A percentile compares a stretch with the other conserved stretches of the same genome.
phyloP scores from a whole-genome alignment of 2,329 filamentous ascomycete species.

The Cladosporium phlei region DNA sequence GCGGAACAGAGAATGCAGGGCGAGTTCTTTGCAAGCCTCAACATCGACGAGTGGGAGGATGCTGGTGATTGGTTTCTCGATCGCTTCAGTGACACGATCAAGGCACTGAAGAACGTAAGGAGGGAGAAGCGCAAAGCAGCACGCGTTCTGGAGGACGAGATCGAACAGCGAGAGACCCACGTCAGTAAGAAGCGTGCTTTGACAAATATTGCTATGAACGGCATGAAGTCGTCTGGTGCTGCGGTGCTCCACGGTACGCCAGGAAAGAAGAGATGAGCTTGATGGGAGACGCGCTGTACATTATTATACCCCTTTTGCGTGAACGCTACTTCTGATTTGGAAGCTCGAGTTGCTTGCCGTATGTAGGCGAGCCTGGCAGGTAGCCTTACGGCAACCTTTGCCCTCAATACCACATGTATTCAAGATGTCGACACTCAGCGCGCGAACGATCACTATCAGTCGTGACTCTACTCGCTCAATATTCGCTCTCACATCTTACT shows the following conservation, averaged over 20 bases:
- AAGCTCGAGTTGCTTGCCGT: no score
- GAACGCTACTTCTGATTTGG: neutral
- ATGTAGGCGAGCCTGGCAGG: no score
- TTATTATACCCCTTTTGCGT: constrained; percentile 13
- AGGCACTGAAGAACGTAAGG: constrained; percentile 49
- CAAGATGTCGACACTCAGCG: no score
- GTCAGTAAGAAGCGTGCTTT: constrained; percentile 47
- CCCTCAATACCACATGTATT: no score
- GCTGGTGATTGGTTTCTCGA: constrained; percentile 58
- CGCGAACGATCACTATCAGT: no score
- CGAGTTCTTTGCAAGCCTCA: constrained; percentile 49
- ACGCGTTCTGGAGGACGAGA: constrained; percentile 50
- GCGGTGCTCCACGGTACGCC: constrained; percentile 48
- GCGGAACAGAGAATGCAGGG: constrained; percentile 35
- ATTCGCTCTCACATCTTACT: no score
- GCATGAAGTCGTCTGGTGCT: constrained; percentile 52
- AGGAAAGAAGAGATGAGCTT: constrained; percentile 24
- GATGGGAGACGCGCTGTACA: neutral
- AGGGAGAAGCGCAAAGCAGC: constrained; percentile 51
- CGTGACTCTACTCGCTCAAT: no score
- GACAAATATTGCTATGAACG: constrained; percentile 34
- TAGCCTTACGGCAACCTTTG: no score
- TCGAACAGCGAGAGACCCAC: constrained; percentile 49
- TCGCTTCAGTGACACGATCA: constrained; percentile 48
- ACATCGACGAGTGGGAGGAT: constrained; percentile 56